Percentiles rank a stretch among this genome's conserved stretches.
Evolutionary conservation across 495 filamentous ascomycete species (phyloP).

Genomic region (Bacidia gigantensis): DNA sequence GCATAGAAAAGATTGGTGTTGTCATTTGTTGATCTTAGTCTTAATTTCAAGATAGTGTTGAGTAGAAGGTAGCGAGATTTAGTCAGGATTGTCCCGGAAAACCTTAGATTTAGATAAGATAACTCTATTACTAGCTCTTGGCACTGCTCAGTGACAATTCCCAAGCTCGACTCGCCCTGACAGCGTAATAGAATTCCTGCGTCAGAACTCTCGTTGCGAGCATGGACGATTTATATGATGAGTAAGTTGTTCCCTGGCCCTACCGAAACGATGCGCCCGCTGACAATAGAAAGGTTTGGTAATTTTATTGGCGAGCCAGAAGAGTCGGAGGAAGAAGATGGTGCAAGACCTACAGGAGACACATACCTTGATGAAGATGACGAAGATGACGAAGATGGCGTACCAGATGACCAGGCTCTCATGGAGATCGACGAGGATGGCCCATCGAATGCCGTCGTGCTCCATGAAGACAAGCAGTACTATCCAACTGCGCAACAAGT

Average conservation of each 20-base stretch:
- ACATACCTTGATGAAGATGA: slow-evolving; percentile 67
- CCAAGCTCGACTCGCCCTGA: too few species aligned
- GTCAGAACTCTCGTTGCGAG: too few species aligned
- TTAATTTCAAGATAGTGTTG: too few species aligned
- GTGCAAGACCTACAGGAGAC: slow-evolving; percentile 54
- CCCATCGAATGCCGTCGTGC: slow-evolving; percentile 89
- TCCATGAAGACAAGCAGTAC: slow-evolving; percentile 99
- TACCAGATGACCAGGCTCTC: slow-evolving; percentile 56
- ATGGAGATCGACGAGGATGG: slow-evolving; percentile 94
- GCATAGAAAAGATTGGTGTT: too few species aligned
- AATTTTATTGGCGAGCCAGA: slow-evolving; percentile 90
- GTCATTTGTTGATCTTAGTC: too few species aligned
- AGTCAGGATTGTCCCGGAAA: too few species aligned
- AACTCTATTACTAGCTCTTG: too few species aligned
- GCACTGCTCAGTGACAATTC: too few species aligned
- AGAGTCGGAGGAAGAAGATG: slow-evolving; percentile 70
- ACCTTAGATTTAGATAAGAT: too few species aligned
- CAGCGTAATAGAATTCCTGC: too few species aligned
- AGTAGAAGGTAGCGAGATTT: too few species aligned
- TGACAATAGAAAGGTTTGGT: slow-evolving; percentile 55
- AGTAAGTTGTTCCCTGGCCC: slow-evolving; percentile 34
- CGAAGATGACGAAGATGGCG: slow-evolving; percentile 40
- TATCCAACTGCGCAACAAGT: slow-evolving; percentile 93
- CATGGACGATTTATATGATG: slow-evolving; percentile 80
- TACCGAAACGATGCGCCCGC: neutral